Conservation (phyloP, 352 stramenopile genomes). For the Peronospora tabacina region DNA sequence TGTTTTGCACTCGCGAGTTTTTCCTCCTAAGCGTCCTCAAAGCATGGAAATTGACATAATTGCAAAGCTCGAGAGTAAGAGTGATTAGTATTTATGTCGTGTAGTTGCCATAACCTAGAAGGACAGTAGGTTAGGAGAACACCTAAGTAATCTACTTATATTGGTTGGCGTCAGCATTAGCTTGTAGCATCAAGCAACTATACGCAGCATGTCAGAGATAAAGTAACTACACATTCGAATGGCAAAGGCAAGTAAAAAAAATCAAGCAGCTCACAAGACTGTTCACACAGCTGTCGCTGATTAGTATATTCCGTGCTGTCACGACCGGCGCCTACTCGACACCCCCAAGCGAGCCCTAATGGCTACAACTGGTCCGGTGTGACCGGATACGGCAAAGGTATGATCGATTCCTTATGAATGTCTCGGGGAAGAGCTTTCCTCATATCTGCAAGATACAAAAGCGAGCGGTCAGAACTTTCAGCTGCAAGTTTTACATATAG, state of each 20-base stretch:
- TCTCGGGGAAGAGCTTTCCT: slow-evolving; percentile 87
- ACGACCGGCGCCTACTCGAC: background rate
- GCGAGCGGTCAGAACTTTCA: slow-evolving; percentile 1
- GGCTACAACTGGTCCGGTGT: slow-evolving; percentile 67
- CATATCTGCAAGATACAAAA: slow-evolving; percentile 71
- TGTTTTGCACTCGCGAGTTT: slow-evolving; percentile 4
- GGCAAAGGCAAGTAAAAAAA: background rate
- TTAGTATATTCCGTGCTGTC: background rate
- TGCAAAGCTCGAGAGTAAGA: slow-evolving; percentile 11
- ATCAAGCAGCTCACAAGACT: background rate
- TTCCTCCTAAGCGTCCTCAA: slow-evolving; percentile 16
- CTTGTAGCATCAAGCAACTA: background rate
- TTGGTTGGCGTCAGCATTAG: background rate
- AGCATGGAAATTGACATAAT: slow-evolving; percentile 13
- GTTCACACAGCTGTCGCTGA: background rate
- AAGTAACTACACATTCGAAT: background rate
- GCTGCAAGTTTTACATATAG: background rate
- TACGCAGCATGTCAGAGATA: background rate
- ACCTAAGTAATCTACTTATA: slow-evolving; percentile 12
- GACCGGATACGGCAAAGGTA: slow-evolving; percentile 81
- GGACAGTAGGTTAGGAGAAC: slow-evolving; percentile 8
- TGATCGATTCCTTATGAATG: slow-evolving; percentile 85
- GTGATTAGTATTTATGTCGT: slow-evolving; percentile 20
- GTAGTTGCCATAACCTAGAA: slow-evolving; percentile 3
- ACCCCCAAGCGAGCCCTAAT: background rate